These are phyloP conservation scores for Vachellia collinsii DNA, from an alignment of 306 rosid genomes.

Conservation along the genomic window DNA sequence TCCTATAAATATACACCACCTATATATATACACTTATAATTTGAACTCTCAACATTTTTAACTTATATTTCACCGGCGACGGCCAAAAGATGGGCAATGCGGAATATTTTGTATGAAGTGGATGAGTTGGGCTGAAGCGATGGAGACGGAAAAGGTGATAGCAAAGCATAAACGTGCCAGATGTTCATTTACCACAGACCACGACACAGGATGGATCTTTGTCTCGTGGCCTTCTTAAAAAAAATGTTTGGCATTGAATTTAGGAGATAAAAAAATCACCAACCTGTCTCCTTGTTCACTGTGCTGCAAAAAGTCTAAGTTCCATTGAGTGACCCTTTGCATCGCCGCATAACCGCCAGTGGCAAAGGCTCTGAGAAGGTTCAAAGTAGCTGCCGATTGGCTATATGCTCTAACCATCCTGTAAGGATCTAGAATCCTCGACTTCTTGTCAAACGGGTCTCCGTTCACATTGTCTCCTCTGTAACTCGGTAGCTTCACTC, in stretches of 20 bases:
- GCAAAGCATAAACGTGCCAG: no score
- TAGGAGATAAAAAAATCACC: not conserved
- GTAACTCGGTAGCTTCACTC: slow-evolving; percentile 82
- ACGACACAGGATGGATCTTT: no score
- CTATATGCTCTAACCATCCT: slow-evolving; percentile 80
- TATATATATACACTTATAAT: no score
- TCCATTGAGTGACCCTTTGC: slow-evolving; percentile 85
- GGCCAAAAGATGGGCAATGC: no score
- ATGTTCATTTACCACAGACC: no score
- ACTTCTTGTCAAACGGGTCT: slow-evolving; percentile 64
- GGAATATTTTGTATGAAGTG: no score
- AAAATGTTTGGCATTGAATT: not conserved
- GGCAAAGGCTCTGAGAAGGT: slow-evolving; percentile 82
- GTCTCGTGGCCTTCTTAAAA: no score
- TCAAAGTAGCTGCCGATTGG: slow-evolving; percentile 78
- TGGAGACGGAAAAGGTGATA: no score
- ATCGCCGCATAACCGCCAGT: slow-evolving; percentile 87
- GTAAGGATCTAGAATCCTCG: slow-evolving; percentile 75
- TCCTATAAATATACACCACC: no score
- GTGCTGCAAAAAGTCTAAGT: slow-evolving; percentile 79
- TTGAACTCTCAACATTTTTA: no score
- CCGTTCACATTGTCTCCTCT: slow-evolving; percentile 87
- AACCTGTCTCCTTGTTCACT: slow-evolving; percentile 88
- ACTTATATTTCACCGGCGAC: no score
- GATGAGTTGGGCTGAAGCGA: no score